These are phyloP conservation scores for Drechslera avenae DNA, from an alignment of 2,329 filamentous ascomycete species.

Conservation along the genomic window DNA sequence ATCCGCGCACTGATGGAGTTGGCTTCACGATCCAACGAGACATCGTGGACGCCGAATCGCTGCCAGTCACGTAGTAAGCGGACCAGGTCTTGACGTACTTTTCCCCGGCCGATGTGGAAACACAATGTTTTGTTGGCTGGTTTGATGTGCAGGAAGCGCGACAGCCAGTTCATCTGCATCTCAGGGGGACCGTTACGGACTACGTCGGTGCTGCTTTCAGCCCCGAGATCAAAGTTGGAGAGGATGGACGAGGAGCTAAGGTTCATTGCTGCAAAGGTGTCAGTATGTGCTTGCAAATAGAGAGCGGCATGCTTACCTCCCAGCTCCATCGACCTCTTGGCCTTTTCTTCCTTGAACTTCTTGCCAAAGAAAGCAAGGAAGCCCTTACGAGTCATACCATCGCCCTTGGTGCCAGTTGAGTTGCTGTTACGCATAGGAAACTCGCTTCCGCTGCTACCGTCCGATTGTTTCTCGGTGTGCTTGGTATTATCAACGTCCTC, in stretches of 20 bases:
- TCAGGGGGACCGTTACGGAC: constrained; percentile 38
- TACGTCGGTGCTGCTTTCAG: constrained; percentile 48
- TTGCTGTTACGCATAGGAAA: constrained; percentile 50
- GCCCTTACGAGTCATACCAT: constrained; percentile 47
- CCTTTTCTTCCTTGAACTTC: constrained; percentile 52
- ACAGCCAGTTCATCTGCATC: constrained; percentile 77
- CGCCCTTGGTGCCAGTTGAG: constrained; percentile 43
- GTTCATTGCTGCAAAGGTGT: constrained; percentile 26
- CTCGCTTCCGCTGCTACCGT: constrained; percentile 47
- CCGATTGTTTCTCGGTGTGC: constrained; percentile 29
- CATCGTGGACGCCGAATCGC: constrained; percentile 77
- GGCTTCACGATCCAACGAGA: constrained; percentile 77
- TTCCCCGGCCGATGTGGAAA: constrained; percentile 72
- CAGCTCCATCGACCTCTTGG: constrained; percentile 38
- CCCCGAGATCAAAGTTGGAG: constrained; percentile 44
- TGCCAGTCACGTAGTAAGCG: constrained; percentile 79
- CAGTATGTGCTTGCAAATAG: constrained; percentile 23
- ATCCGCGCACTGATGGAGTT: constrained; percentile 82
- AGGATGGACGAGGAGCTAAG: constrained; percentile 39
- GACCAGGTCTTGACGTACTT: constrained; percentile 77
- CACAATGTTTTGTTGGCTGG: constrained; percentile 78
- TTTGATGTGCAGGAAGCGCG: constrained; percentile 86
- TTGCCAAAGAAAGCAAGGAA: constrained; percentile 61
- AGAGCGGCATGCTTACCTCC: constrained; percentile 45
- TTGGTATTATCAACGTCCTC: constrained; percentile 14